These are phyloP conservation scores for Chlamydomonas asymmetrica DNA, from an alignment of 139 green algal species.

Conservation along the genomic window DNA sequence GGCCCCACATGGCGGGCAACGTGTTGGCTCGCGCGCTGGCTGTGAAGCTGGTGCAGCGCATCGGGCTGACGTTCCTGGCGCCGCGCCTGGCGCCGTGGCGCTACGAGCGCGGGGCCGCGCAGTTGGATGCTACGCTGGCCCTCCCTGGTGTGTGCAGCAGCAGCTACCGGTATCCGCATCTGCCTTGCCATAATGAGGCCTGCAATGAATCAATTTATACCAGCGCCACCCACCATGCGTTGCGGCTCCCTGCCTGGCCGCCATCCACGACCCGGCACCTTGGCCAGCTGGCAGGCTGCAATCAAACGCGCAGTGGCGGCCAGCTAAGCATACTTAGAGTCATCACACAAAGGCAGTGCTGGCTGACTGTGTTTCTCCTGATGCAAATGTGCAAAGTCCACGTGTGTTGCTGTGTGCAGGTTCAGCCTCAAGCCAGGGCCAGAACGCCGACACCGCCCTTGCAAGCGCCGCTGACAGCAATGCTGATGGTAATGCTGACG, in stretches of 20 bases:
- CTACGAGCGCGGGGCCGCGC: constrained; percentile 56
- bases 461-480: too few relatives aligned
- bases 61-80: constrained; percentile 79
- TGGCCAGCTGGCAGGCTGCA: too few relatives aligned
- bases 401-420: too few relatives aligned
- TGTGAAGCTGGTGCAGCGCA: constrained; percentile 81
- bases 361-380: too few relatives aligned
- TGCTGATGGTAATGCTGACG: constrained; percentile 20
- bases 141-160: neutral
- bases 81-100: constrained; percentile 77
- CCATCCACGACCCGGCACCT: neutral
- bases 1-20: constrained; percentile 20
- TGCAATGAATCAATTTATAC: neutral
- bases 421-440: too few relatives aligned
- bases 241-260: neutral
- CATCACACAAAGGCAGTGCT: too few relatives aligned
- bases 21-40: constrained; percentile 71
- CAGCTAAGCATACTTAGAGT: too few relatives aligned
- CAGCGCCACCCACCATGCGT: neutral
- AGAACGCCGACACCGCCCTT: too few relatives aligned
- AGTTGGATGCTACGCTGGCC: constrained; percentile 37
- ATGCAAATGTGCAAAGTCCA: too few relatives aligned
- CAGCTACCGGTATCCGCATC: too few relatives aligned
- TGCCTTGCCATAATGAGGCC: too few relatives aligned
- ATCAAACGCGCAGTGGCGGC: too few relatives aligned